Evolutionary conservation across 2,329 filamentous ascomycete genomes (phyloP).

Genomic region (Penicillium sp.): DNA sequence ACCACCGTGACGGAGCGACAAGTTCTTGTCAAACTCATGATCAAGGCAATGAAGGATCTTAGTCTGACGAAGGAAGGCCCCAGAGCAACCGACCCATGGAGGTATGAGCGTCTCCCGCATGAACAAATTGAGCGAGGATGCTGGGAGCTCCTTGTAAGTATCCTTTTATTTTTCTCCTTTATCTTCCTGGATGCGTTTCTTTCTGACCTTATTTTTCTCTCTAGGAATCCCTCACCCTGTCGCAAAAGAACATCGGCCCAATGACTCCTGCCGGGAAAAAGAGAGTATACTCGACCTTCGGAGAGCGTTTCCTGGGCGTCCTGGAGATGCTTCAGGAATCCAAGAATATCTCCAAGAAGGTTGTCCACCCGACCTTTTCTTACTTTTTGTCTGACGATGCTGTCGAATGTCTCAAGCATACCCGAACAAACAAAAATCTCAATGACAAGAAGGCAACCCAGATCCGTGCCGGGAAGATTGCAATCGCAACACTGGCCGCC

Average conservation of each 20-base stretch:
- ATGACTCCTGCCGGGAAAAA: background rate
- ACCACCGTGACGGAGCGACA: background rate
- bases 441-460: conserved; percentile 1
- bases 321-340: background rate
- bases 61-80: background rate
- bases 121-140: background rate
- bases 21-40: background rate
- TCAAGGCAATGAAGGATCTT: background rate
- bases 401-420: background rate
- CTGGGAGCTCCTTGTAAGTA: conserved; percentile 2
- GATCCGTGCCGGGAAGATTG: background rate
- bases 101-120: background rate
- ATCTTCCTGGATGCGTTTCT: too few species aligned
- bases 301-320: background rate
- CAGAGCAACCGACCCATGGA: background rate
- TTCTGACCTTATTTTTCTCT: background rate
- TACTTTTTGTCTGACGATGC: background rate
- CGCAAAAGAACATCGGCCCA: background rate
- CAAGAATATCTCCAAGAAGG: background rate
- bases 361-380: background rate
- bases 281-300: background rate
- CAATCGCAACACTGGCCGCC: too few species aligned
- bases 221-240: background rate
- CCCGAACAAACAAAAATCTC: conserved; percentile 3
- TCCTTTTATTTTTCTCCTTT: background rate